Evolutionary conservation across 1,284 basidiomycete genomes (phyloP).

Genomic region (Leccinum holopus): DNA sequence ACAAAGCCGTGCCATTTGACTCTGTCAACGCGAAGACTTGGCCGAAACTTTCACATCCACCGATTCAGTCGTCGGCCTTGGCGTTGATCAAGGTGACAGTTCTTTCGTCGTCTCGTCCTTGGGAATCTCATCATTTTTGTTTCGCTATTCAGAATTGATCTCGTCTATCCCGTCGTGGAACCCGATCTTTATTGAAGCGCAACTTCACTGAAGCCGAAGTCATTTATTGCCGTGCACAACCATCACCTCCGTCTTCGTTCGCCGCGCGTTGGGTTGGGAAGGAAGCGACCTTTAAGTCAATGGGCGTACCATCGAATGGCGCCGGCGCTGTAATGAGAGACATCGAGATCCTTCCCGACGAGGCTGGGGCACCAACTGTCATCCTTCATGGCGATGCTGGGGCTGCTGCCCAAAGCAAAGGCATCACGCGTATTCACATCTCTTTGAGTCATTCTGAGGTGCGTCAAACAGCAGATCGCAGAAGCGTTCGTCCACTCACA

Average conservation of each 20-base stretch:
- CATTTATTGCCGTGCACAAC: conserved; percentile 84
- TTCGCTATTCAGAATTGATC: conserved; percentile 74
- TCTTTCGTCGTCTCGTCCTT: conserved; percentile 4
- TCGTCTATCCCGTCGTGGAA: conserved; percentile 89
- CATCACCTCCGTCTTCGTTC: conserved; percentile 87
- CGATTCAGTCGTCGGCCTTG: conserved; percentile 63
- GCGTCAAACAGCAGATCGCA: conserved; percentile 31
- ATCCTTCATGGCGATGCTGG: conserved; percentile 82
- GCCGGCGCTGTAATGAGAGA: conserved; percentile 93
- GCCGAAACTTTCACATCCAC: conserved; percentile 51
- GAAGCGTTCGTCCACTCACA: conserved; percentile 13
- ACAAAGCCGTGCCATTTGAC: conserved; percentile 54
- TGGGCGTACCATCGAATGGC: conserved; percentile 88
- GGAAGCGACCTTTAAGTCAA: conserved; percentile 98
- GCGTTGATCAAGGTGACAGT: conserved; percentile 76
- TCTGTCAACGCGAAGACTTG: conserved; percentile 68
- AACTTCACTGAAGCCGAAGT: conserved; percentile 95
- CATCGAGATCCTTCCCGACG: conserved; percentile 88
- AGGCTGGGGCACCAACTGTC: conserved; percentile 70
- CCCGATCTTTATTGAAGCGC: conserved; percentile 80
- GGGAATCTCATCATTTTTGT: conserved; percentile 8
- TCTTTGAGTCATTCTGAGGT: conserved; percentile 93
- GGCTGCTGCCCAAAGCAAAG: conserved; percentile 70
- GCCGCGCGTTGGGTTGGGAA: conserved; percentile 97
- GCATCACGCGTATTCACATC: conserved; percentile 74